Conservation (phyloP, 805 yeast species). For the Candida maris region DNA sequence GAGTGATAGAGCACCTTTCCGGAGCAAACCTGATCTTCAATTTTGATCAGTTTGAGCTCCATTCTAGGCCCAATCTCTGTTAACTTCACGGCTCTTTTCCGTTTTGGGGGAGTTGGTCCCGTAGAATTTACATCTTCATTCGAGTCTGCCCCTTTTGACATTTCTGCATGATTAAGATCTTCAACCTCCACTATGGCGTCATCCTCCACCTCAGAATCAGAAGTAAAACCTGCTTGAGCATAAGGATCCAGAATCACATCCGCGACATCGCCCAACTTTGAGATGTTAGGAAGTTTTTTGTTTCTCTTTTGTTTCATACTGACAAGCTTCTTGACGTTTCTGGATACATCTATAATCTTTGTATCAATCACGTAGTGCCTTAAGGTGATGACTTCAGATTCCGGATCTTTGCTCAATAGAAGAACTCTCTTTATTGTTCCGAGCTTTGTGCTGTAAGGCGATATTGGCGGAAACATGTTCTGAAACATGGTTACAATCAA, state of each 20-base stretch:
- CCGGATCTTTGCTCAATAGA: conserved; percentile 69
- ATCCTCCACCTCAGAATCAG: conserved; percentile 93
- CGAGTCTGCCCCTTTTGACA: conserved; percentile 5
- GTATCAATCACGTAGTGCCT: conserved; percentile 91
- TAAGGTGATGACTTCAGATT: conserved; percentile 70
- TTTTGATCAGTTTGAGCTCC: conserved; percentile 69
- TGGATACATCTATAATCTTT: conserved; percentile 72
- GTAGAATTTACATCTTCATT: background rate
- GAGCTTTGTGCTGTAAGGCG: conserved; percentile 77
- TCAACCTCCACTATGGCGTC: conserved; percentile 71
- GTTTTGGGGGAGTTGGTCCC: conserved; percentile 16
- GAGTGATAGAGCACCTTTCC: conserved; percentile 89
- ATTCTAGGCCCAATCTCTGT: conserved; percentile 93
- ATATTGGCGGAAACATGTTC: conserved; percentile 92
- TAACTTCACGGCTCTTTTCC: conserved; percentile 83
- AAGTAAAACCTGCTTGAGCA: conserved; percentile 70
- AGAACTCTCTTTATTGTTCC: conserved; percentile 77
- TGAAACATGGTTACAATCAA: conserved; percentile 86
- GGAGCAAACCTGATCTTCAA: conserved; percentile 87
- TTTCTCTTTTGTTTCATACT: conserved; percentile 56
- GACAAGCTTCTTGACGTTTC: conserved; percentile 67
- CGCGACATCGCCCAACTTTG: conserved; percentile 67
- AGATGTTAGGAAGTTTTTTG: conserved; percentile 67
- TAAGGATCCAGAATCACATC: conserved; percentile 83
- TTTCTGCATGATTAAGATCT: conserved; percentile 22